Percentiles rank a stretch among this genome's conserved stretches.
Conservation (phyloP, 768 basidiomycete genomes). For the Boletales sp. region DNA sequence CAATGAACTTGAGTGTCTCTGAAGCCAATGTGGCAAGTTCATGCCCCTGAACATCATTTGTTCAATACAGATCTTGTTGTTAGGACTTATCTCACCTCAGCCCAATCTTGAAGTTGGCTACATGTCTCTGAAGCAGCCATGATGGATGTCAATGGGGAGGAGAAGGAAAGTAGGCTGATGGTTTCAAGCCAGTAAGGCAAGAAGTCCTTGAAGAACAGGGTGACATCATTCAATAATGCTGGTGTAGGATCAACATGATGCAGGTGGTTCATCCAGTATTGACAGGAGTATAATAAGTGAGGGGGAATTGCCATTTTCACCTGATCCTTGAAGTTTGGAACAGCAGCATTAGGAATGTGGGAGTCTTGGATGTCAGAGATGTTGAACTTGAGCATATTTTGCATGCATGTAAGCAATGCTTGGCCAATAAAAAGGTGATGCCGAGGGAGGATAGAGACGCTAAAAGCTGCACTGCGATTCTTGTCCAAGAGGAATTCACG, state of each 20-base stretch:
- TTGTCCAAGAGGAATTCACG: slow-evolving; percentile 30
- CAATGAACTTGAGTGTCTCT: no score
- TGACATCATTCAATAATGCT: slow-evolving; percentile 13
- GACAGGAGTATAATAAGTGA: slow-evolving; percentile 34
- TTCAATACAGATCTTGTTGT: no score
- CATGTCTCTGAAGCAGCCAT: no score
- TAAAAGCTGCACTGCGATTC: slow-evolving; percentile 21
- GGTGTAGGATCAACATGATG: slow-evolving; percentile 7
- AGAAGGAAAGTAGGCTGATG: no score
- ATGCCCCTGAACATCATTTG: no score
- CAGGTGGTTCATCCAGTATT: slow-evolving; percentile 35
- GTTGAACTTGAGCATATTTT: slow-evolving; percentile 34
- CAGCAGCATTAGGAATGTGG: slow-evolving; percentile 24
- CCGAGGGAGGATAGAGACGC: slow-evolving; percentile 8
- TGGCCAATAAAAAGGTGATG: slow-evolving; percentile 21
- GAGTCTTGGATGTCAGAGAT: slow-evolving; percentile 38
- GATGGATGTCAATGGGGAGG: neutral
- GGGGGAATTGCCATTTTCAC: slow-evolving; percentile 26
- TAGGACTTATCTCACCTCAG: no score
- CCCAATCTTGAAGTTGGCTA: no score
- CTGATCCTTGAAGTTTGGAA: slow-evolving; percentile 13
- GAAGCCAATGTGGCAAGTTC: no score
- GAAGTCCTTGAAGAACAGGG: no score
- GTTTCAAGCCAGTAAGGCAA: no score
- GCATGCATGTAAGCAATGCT: slow-evolving; percentile 31